These are phyloP conservation scores for Microcos paniculata DNA, from an alignment of 345 rosid species.

Conservation along the genomic window DNA sequence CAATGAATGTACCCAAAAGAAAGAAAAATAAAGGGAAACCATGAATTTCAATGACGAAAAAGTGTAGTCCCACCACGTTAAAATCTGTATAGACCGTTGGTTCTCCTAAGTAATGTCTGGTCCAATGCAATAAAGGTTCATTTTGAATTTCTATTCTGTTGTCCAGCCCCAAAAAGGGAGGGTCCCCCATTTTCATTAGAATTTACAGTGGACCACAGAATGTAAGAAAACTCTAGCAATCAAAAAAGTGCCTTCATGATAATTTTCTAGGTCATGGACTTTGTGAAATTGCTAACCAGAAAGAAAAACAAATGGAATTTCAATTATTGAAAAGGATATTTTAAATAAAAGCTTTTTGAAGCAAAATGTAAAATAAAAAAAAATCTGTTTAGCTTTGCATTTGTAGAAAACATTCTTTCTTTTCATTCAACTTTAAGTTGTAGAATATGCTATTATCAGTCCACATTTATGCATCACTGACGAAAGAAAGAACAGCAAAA, in stretches of 20 bases:
- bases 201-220: slow-evolving; percentile 21
- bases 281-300: background rate
- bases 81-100: slow-evolving; percentile 10
- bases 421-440: background rate
- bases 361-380: background rate
- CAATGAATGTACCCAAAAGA: no score
- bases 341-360: background rate
- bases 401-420: background rate
- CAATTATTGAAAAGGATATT: no score
- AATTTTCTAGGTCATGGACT: background rate
- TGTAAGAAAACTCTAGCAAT: slow-evolving; percentile 10
- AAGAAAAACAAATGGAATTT: background rate
- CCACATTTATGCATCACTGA: background rate
- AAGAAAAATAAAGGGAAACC: background rate
- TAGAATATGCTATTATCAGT: background rate
- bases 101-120: background rate
- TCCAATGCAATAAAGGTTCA: slow-evolving; percentile 14
- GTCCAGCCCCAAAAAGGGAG: background rate
- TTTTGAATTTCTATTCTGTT: slow-evolving; percentile 24
- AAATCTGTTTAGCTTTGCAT: background rate
- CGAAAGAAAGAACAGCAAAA: background rate
- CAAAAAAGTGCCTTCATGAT: background rate
- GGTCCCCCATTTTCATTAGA: slow-evolving; percentile 16
- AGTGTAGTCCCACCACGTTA: slow-evolving; percentile 2
- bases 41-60: background rate